Percentiles rank a stretch among this genome's conserved stretches.
phyloP scores from a whole-genome alignment of 345 rosid genomes.

The Xanthoceras sorbifolium region DNA sequence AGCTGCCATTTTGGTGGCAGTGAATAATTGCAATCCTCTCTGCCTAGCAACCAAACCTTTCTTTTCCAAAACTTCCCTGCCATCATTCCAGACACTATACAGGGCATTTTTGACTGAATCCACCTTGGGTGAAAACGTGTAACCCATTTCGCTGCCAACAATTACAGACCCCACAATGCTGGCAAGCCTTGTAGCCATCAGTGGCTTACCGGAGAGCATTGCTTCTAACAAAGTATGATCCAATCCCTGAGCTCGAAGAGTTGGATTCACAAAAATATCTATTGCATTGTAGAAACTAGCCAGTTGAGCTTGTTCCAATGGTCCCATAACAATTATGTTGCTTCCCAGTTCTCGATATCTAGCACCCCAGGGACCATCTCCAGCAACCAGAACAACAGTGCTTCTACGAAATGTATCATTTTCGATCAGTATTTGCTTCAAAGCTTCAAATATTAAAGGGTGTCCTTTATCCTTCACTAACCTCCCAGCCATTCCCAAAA shows the following conservation, averaged over 20 bases:
- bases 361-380: slow-evolving; percentile 94
- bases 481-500: slow-evolving; percentile 90
- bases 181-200: slow-evolving; percentile 81
- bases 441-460: slow-evolving; percentile 74
- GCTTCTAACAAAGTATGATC: slow-evolving; percentile 92
- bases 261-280: slow-evolving; percentile 83
- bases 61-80: slow-evolving; percentile 53
- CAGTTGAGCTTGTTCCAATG: slow-evolving; percentile 66
- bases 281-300: slow-evolving; percentile 84
- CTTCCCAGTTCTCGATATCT: slow-evolving; percentile 75
- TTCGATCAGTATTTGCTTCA: slow-evolving; percentile 63
- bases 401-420: slow-evolving; percentile 47
- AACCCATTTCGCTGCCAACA: slow-evolving; percentile 60
- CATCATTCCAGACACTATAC: slow-evolving; percentile 54
- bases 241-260: slow-evolving; percentile 87
- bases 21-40: slow-evolving; percentile 68
- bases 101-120: slow-evolving; percentile 61
- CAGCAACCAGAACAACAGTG: slow-evolving; percentile 68
- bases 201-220: slow-evolving; percentile 78
- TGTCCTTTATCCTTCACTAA: slow-evolving; percentile 89
- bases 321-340: slow-evolving; percentile 71
- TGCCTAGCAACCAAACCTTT: slow-evolving; percentile 69
- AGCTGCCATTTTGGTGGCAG: slow-evolving; percentile 86
- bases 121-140: slow-evolving; percentile 70
- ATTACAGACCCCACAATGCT: slow-evolving; percentile 84